Evolutionary conservation across 129 eudicot species (phyloP), one percentile per base, ranked within the genome.

Genomic region (Sambucus nigra): DNA sequence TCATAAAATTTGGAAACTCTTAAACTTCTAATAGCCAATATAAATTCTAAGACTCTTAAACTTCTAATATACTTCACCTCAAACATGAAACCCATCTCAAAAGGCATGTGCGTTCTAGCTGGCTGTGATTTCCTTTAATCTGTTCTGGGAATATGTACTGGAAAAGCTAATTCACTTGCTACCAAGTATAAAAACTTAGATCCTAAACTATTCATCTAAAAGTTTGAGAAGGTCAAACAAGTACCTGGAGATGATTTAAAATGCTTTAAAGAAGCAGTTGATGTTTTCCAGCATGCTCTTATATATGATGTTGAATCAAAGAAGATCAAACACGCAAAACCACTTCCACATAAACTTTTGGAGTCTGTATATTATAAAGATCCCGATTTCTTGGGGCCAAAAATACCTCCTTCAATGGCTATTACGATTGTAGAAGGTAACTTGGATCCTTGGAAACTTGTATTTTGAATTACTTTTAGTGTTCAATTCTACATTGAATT

Each of bases 51-150:
- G n/a, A n/a, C n/a, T n/a, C n/a, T n/a, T n/a, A n/a, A n/a, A n/a
- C n/a, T n/a, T n/a, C n/a, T n/a, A n/a, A n/a, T n/a, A n/a, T n/a
- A n/a, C n/a, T n/a, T n/a, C n/a, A n/a, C n/a, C n/a, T n/a, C n/a
- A n/a, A n/a, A n/a, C n/a, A n/a, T n/a, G n/a, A n/a, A n/a, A n/a
- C n/a, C n/a, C n/a, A n/a, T n/a, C n/a, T n/a, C n/a, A n/a, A n/a
- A n/a, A 83, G 96, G 88, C 29, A 88, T 88, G 96, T 88, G 96
- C n/a, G 82, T 83, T 50, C 47, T 88, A 58, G 96, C 94, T 53
- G 96, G 96, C 41, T 88, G 96, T 67, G 96, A 88, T 67, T 88
- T 88, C 57, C 91, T 88, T 65, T 67, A 86, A 25, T 88, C 91
- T 20, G 75, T 88, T 52, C 91, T 86, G 9, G 94, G 96, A 54